Evolutionary conservation across 1,284 basidiomycete species (phyloP).

Genomic region (Volvariella volvacea): DNA sequence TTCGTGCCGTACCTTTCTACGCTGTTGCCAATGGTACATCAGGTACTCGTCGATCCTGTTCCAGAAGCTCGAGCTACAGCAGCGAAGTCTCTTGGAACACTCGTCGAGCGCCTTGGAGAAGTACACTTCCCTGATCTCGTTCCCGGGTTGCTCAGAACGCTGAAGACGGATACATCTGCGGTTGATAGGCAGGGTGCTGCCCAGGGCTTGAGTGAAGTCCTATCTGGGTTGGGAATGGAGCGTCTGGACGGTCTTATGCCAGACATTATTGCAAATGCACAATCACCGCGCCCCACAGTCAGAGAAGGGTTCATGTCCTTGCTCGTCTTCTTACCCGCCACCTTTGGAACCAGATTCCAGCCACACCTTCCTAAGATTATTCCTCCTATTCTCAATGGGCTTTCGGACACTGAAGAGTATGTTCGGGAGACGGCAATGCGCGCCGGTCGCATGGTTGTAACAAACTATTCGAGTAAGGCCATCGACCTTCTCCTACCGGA

Average conservation of each 20-base stretch:
- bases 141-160: conserved; percentile 80
- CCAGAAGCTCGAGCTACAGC: conserved; percentile 97
- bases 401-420: conserved; percentile 93
- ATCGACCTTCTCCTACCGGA: conserved; percentile 94
- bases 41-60: conserved; percentile 91
- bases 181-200: conserved; percentile 98
- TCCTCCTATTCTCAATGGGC: conserved; percentile 85
- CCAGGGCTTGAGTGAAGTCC: conserved; percentile 94
- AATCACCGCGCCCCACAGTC: conserved; percentile 86
- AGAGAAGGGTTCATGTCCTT: conserved; percentile 99
- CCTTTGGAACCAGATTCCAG: conserved; percentile 93
- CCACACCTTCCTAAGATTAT: conserved; percentile 96
- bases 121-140: conserved; percentile 94
- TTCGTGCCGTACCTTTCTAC: conserved; percentile 92
- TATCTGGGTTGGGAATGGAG: conserved; percentile 96
- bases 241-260: conserved; percentile 92
- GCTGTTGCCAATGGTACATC: conserved; percentile 87
- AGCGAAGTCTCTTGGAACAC: conserved; percentile 94
- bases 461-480: conserved; percentile 89
- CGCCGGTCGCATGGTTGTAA: conserved; percentile 98
- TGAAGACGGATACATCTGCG: conserved; percentile 92
- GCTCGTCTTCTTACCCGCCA: conserved; percentile 93
- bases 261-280: conserved; percentile 89
- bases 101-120: conserved; percentile 96
- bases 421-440: conserved; percentile 96